phyloP scores from a whole-genome alignment of 345 rosid species.

The Rhodamnia rubescens region DNA sequence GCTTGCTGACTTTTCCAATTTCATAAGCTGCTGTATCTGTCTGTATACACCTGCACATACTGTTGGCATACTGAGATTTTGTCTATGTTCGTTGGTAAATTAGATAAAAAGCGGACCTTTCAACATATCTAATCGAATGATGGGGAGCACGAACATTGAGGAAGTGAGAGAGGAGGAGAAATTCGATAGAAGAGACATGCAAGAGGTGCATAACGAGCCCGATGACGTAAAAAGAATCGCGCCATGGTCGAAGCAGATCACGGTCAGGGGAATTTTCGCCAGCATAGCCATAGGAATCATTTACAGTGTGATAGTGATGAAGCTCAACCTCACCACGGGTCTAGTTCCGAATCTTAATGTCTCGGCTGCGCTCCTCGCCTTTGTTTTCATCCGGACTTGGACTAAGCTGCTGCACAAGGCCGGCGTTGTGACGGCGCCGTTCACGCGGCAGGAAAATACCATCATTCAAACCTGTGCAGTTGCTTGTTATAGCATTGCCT shows the following conservation, averaged over 20 bases:
- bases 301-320: conserved; percentile 81
- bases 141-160: background rate
- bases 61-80: background rate
- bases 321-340: conserved; percentile 88
- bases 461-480: conserved; percentile 89
- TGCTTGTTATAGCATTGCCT: conserved; percentile 85
- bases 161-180: background rate
- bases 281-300: conserved; percentile 63
- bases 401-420: conserved; percentile 66
- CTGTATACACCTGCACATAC: background rate
- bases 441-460: conserved; percentile 90
- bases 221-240: conserved; percentile 38
- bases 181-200: background rate
- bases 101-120: background rate
- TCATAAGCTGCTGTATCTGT: background rate
- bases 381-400: conserved; percentile 67
- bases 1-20: background rate
- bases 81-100: background rate
- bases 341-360: conserved; percentile 92
- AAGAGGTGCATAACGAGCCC: conserved; percentile 19
- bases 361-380: conserved; percentile 87
- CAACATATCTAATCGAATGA: background rate
- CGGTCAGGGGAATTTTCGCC: conserved; percentile 59
- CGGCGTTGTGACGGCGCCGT: conserved; percentile 56
- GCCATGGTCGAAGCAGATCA: conserved; percentile 83